Evolutionary conservation across 73 alveolate genomes (phyloP), one percentile per base, ranked within the genome.

Genomic region (Tetrahymena malaccensis): DNA sequence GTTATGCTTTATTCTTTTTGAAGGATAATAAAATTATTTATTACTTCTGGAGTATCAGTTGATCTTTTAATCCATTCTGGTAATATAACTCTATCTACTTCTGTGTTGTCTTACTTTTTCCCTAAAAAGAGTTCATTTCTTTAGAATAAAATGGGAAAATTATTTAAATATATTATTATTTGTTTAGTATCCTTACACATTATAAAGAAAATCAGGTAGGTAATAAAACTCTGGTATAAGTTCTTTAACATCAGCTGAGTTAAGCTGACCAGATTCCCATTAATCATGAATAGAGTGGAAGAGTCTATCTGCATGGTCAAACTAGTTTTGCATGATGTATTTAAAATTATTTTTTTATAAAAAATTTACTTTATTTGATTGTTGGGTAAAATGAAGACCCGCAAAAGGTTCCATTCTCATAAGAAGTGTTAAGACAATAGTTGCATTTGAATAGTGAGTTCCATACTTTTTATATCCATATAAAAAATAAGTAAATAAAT

Each of bases 191-290:
- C 25, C 89, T 70, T 70, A 70, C 89, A 70, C 89, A 94, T 97
- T 98, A 8, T 94, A 85, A 93, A 98, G 96, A 96, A 97, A 94
- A 93, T 97, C 99, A 25, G 99, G 99, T 84, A 97, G 96, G 57
- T 97, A 97, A 55, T 94, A 99, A 94, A 98, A 97, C 96, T 99
- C 99, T 4, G 99, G 99, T 31, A 98, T 98, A 85, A 99, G 96
- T 96, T 99, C 99, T 97, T 99, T 99, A 57, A 97, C 96, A 97
- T 99, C 99, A 8, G 97, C 94, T 55, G 97, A 95, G 85, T 96
- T 97, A 11, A 97, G 93, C 43, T 93, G 83, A 3, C 97, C 97
- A 55, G 98, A 96, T 21, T 96, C 96, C 97, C 98, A 98, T 38
- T 98, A 94, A 85, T 43, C 95, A 43, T 97, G 95, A 55, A 98